Evolutionary conservation across 805 yeast genomes (phyloP), one percentile per base, ranked within the genome.

Genomic region (Cyberlindnera veronae): DNA sequence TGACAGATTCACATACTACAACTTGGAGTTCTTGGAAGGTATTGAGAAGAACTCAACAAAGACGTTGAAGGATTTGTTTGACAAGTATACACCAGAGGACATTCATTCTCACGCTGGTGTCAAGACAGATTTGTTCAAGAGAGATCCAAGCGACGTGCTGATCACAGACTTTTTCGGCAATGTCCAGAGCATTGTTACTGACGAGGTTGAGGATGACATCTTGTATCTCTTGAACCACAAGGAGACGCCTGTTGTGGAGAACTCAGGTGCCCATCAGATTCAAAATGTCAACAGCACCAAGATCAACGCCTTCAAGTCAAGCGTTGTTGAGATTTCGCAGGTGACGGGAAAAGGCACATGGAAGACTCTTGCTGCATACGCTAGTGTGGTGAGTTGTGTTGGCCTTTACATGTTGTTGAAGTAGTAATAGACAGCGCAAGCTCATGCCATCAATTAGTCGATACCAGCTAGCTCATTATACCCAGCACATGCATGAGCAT

Each of bases 71-170:
- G 95, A 91, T 55, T 67, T 93, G 48, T 86, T 93, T 54, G 90
- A 79, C 41, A 83, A 82, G 16, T 91, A 89, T 60, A 83, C 91
- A 7, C 83, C 79, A 52, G 95, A 79, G 44, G 80, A 84, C 48
- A 84, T 93, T 22, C 96, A 88, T 58, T 88, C 96, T 2, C 81
- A 85, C 53, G 91, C 95, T 1, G 99, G 99, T n/a, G 80, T 93
- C 28, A 73, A 95, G 48, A 77, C 88, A 0, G 96, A 90, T 58
- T 64, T 86, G 44, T 87, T 78, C 62, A 61, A 73, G 32, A 73
- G 95, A 53, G 76, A 84, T 46, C 67, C 80, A 33, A 65, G 72
- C 4, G 77, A 84, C 30, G 95, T 89, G 4, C 65, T 78, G 39
- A 74, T 93, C 49, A 90, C 98, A 0, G 98, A 93, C 58, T 93